Evolutionary conservation across 2,329 filamentous ascomycete genomes (phyloP), one percentile per base, ranked within the genome.

Genomic region (Penicillium paneum): DNA sequence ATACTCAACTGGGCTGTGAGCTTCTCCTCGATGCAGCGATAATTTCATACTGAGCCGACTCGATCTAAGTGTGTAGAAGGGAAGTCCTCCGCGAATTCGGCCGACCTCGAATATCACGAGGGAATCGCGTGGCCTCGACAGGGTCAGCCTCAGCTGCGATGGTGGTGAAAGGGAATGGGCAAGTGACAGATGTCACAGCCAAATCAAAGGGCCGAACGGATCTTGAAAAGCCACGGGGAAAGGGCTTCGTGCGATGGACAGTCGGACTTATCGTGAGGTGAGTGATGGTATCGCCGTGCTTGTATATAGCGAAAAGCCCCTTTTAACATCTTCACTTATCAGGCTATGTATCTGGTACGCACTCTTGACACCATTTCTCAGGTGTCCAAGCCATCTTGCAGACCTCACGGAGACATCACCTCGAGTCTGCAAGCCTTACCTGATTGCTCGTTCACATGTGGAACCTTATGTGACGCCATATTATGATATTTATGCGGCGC

Each of bases 331-430:
- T 49, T 51, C 42, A 43, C 35, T 36, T 43, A 50, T 44, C 58
- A 93, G 93, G 67, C 73, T 97, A 41, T 73, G 87, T 54, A 88
- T 90, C 19, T 99, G 93, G 93, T 96, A 94, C 71, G 82, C 86
- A 34, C 85, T 97, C 60, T 73, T 91, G 57, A 94, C 89, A 24
- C 77, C 94, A 52, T 75, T 93, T 55, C 89, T 99, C 71, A 84
- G 87, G 57, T 99, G 93, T 72, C 93, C 93, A 12, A 78, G 85
- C 3, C 84, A 83, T 8, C 75, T 87, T 56, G 82, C 86, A 28
- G 81, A 84, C 26, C 83, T 94, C 66, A 82, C 84, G 64, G 83
- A 88, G 26, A 75, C 80, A 29, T 89, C 90, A 1, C 89, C 92
- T 0, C 81, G 78, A 60, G 83, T 97, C 58, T 99, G 94, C 82